Evolutionary conservation across 2,329 filamentous ascomycete species (phyloP).

Genomic region (Pseudogymnoascus sp.): DNA sequence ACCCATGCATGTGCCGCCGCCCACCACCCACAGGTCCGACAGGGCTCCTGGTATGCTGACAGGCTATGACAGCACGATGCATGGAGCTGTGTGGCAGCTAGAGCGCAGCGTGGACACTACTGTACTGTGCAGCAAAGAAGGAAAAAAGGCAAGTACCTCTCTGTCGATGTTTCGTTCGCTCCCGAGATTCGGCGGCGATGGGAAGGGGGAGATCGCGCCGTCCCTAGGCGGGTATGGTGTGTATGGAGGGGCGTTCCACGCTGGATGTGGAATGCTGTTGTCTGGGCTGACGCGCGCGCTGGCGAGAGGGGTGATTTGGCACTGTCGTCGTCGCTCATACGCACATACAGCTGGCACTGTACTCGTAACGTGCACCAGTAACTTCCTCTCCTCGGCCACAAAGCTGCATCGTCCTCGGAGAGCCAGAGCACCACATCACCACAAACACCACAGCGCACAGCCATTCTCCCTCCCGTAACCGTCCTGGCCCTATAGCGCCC

Average conservation of each 20-base stretch:
- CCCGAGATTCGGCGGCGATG: not conserved
- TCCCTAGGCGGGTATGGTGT: not conserved
- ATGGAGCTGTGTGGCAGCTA: not conserved
- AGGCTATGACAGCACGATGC: constrained; percentile 3
- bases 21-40: not conserved
- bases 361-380: not conserved
- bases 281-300: not conserved
- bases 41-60: not conserved
- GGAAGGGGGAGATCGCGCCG: not conserved
- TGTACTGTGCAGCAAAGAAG: not conserved
- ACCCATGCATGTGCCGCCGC: not conserved
- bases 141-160: not conserved
- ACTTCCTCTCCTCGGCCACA: not conserved
- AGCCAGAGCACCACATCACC: not conserved
- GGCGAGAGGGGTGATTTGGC: not conserved
- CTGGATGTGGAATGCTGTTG: not conserved
- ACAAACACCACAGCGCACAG: not conserved
- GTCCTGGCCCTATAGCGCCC: not conserved
- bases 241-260: not conserved
- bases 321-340: not conserved
- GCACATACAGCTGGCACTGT: not conserved
- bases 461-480: not conserved
- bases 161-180: not conserved
- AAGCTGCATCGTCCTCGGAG: not conserved
- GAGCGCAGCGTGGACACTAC: not conserved